These are phyloP conservation scores for Talaromyces sp. DNA, from an alignment of 2,329 filamentous ascomycete species.

Conservation along the genomic window DNA sequence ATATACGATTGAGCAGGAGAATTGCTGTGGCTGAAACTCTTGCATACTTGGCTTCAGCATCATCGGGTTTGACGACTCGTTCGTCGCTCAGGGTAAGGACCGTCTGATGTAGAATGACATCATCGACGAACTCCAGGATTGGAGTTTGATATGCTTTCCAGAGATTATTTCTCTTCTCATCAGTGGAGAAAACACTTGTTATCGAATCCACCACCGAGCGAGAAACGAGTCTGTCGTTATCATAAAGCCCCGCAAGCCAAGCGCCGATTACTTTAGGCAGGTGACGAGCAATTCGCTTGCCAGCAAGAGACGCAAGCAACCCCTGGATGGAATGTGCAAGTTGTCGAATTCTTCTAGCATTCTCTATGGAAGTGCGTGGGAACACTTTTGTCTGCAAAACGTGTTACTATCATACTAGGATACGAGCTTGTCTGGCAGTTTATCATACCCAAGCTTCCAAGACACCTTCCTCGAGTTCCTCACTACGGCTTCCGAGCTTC, in stretches of 20 bases:
- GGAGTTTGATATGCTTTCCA: slow-evolving; percentile 75
- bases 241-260: slow-evolving; percentile 89
- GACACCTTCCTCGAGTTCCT: slow-evolving; percentile 71
- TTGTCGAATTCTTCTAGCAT: slow-evolving; percentile 79
- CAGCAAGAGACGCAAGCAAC: slow-evolving; percentile 50
- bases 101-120: slow-evolving; percentile 72
- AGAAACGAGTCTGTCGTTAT: slow-evolving; percentile 71
- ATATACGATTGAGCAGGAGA: slow-evolving; percentile 48
- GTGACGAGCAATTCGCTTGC: slow-evolving; percentile 77
- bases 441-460: slow-evolving; percentile 77
- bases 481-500: slow-evolving; percentile 47
- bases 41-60: slow-evolving; percentile 78
- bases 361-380: slow-evolving; percentile 84
- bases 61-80: slow-evolving; percentile 73
- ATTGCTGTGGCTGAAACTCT: slow-evolving; percentile 64
- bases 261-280: slow-evolving; percentile 72
- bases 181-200: slow-evolving; percentile 66
- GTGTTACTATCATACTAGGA: slow-evolving; percentile 28
- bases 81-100: slow-evolving; percentile 81
- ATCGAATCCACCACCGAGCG: slow-evolving; percentile 74
- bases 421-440: neutral
- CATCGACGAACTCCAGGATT: slow-evolving; percentile 74
- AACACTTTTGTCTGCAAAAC: slow-evolving; percentile 68
- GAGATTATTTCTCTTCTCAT: slow-evolving; percentile 71
- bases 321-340: slow-evolving; percentile 73